Percentiles rank a stretch among this genome's conserved stretches.
Conservation (phyloP, 352 stramenopile species). For the Elongisporangium undulatum region DNA sequence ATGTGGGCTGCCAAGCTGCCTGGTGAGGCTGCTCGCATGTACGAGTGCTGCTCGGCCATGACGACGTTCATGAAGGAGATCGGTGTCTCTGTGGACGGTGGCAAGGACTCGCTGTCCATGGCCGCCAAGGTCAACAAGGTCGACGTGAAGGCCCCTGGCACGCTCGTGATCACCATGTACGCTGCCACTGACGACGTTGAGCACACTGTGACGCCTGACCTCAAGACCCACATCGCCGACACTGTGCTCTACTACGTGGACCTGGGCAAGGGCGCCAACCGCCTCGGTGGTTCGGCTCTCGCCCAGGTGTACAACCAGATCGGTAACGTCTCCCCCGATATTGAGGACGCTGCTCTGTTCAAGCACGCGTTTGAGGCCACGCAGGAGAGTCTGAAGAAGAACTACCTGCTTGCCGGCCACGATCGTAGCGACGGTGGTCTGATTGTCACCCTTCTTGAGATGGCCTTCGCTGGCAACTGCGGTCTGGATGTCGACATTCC, state of each 20-base stretch:
- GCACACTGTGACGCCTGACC: constrained; percentile 96
- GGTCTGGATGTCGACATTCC: constrained; percentile 92
- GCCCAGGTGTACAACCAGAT: constrained; percentile 92
- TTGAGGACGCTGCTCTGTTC: constrained; percentile 92
- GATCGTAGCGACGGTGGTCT: constrained; percentile 98
- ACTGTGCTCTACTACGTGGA: constrained; percentile 95
- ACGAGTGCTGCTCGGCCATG: constrained; percentile 96
- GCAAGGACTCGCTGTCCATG: constrained; percentile 99
- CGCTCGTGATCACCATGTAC: constrained; percentile 98
- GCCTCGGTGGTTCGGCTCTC: constrained; percentile 95
- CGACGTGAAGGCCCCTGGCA: constrained; percentile 97
- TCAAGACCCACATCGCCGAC: constrained; percentile 88
- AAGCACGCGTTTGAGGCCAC: constrained; percentile 94
- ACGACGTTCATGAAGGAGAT: constrained; percentile 93
- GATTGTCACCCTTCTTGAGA: constrained; percentile 94
- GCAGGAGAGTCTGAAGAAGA: constrained; percentile 90
- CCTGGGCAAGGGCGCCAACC: constrained; percentile 85
- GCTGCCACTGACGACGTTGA: constrained; percentile 96
- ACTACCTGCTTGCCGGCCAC: constrained; percentile 94
- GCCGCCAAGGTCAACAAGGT: constrained; percentile 93
- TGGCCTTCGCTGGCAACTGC: constrained; percentile 99
- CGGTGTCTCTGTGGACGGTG: constrained; percentile 96
- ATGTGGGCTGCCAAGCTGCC: constrained; percentile 99
- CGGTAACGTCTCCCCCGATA: constrained; percentile 83
- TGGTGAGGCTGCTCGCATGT: constrained; percentile 98